Evolutionary conservation across 192 early-diverging fungal species (phyloP), one percentile per base, ranked within the genome.

Genomic region (Linnemannia schmuckeri): DNA sequence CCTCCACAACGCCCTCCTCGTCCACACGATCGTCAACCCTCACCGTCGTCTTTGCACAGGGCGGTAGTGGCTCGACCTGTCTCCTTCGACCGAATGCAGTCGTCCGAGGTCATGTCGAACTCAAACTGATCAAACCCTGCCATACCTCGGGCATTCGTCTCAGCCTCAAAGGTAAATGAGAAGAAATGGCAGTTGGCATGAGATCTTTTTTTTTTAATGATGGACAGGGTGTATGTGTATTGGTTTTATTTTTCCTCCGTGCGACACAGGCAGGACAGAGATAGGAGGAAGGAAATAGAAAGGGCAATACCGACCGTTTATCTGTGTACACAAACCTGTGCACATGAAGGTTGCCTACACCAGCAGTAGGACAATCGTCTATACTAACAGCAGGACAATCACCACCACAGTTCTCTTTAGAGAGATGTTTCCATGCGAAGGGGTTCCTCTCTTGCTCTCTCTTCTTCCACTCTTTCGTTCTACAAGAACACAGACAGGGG

Each of bases 51-150:
- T 87, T 87, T 81, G 70, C 72, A 35, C 79, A 87, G 47, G 85
- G 85, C n/a, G 61, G 61, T 30, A 33, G 8, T 3, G 85, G 79
- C 13, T 81, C 76, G 5, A 78, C 85, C 9, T 87, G 85, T 78
- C 30, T 87, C 18, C 66, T 87, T 13, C 79, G 85, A 49, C 85
- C 85, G 6, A 87, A 87, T 75, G 52, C 76, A 15, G 72, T 81
- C 30, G 85, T 87, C 20, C 76, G 85, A 38, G 85, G 85, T 13
- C 79, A 87, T 75, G 85, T 87, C 57, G 85, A 81, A 12, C 76
- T 87, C n/a, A 80, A 79, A n/a, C 54, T 87, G 76, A 81, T 87
- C 79, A 87, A 87, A 46, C 70, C 85, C 0, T 87, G 85, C 72
- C 78, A 87, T 70, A 41, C 85, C 42, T 27, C 76, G 1, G 85